Conservation (phyloP, 202 grass and related monocot species). For the Schoenoplectus tabernaemontani region DNA sequence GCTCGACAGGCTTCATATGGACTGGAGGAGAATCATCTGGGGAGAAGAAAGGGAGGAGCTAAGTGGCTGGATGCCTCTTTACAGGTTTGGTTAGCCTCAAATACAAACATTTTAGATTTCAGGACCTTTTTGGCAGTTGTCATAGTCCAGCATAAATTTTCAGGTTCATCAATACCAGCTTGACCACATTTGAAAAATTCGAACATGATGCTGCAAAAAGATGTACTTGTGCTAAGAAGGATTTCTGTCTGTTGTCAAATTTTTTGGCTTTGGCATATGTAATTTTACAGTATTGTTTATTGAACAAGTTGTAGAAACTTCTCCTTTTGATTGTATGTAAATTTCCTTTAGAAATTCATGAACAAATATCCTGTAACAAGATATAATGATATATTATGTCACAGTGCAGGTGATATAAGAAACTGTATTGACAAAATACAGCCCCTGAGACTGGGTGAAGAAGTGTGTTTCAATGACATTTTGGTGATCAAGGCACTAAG, state of each 20-base stretch:
- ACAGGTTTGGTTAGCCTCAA: conserved; percentile 40
- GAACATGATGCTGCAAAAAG: not conserved
- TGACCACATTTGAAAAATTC: not conserved
- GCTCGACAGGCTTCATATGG: conserved; percentile 27
- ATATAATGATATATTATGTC: conserved; percentile 17
- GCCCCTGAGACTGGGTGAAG: conserved; percentile 58
- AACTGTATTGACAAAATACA: conserved; percentile 68
- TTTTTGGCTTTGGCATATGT: not conserved
- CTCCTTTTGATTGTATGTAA: not conserved
- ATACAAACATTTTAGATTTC: not conserved
- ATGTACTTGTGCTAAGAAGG: not conserved
- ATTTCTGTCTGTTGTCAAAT: not conserved
- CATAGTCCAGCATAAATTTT: not conserved
- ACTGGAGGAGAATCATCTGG: conserved; percentile 29
- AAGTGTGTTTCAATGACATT: conserved; percentile 80
- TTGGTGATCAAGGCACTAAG: conserved; percentile 71
- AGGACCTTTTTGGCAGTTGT: not conserved
- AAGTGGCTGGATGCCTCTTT: conserved; percentile 53
- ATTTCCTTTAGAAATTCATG: not conserved
- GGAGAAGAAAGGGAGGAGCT: conserved; percentile 35
- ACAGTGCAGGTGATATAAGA: conserved; percentile 54
- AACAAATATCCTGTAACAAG: not conserved
- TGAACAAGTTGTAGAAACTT: not conserved
- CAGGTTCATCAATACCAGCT: not conserved
- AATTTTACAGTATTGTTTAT: not conserved